phyloP scores from a whole-genome alignment of 495 filamentous ascomycete species.

The Penicillium macrosclerotiorum region DNA sequence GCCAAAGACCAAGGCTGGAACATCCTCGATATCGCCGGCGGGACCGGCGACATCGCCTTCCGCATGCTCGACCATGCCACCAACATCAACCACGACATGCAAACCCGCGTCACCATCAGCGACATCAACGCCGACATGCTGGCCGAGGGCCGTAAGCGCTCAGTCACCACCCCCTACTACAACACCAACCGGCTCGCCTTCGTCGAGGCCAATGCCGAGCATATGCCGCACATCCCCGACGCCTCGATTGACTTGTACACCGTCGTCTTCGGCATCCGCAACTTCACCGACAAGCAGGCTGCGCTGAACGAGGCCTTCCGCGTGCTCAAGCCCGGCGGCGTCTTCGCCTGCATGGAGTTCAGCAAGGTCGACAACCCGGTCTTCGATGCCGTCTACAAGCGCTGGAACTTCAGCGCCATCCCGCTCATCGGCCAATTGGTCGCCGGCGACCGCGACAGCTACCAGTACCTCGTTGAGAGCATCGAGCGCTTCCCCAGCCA shows the following conservation, averaged over 20 bases:
- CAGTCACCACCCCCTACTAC: constrained; percentile 57
- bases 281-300: constrained; percentile 83
- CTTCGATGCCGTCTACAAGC: constrained; percentile 85
- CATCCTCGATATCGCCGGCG: constrained; percentile 96
- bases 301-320: constrained; percentile 80
- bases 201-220: constrained; percentile 87
- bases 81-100: constrained; percentile 72
- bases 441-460: constrained; percentile 89
- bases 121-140: constrained; percentile 98
- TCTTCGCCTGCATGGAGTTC: constrained; percentile 97
- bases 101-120: constrained; percentile 79
- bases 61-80: constrained; percentile 90
- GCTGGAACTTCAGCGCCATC: constrained; percentile 93
- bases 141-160: constrained; percentile 77
- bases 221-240: constrained; percentile 61
- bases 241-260: constrained; percentile 86
- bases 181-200: constrained; percentile 63
- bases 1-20: constrained; percentile 53
- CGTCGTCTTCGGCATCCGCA: constrained; percentile 95
- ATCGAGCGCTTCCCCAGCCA: constrained; percentile 92
- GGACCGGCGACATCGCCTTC: constrained; percentile 97
- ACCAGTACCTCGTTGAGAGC: constrained; percentile 98
- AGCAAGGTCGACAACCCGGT: constrained; percentile 71
- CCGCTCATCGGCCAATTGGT: constrained; percentile 94
- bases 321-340: constrained; percentile 89